Evolutionary conservation across 805 yeast species (phyloP).

Genomic region (Saccharomycopsis sp.): DNA sequence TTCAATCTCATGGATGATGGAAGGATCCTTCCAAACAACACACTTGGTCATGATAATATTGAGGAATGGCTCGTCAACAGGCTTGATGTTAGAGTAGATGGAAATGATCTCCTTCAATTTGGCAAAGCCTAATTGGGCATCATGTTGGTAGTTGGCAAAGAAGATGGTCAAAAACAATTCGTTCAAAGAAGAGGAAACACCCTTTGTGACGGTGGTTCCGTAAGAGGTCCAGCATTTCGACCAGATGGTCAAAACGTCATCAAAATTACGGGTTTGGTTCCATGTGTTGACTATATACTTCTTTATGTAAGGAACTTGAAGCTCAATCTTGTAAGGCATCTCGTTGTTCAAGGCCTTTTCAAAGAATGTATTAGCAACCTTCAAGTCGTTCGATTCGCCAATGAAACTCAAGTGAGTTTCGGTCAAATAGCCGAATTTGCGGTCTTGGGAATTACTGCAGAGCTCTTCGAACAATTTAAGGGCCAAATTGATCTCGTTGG

Average conservation of each 20-base stretch:
- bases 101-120: conserved; percentile 52
- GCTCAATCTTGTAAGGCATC: conserved; percentile 64
- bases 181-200: conserved; percentile 67
- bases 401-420: conserved; percentile 74
- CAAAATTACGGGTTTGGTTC: conserved; percentile 50
- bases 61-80: conserved; percentile 74
- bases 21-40: conserved; percentile 59
- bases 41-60: conserved; percentile 67
- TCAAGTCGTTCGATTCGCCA: conserved; percentile 68
- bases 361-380: conserved; percentile 66
- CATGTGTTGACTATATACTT: conserved; percentile 56
- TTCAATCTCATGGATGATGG: conserved; percentile 57
- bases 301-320: conserved; percentile 69
- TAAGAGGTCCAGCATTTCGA: conserved; percentile 51
- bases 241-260: conserved; percentile 58
- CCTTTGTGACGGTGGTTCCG: conserved; percentile 52
- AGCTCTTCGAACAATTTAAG: conserved; percentile 55
- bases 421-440: conserved; percentile 47
- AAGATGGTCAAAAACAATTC: conserved; percentile 63
- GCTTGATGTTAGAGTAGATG: conserved; percentile 48
- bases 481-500: conserved; percentile 60
- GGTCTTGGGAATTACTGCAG: conserved; percentile 43
- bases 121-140: conserved; percentile 46
- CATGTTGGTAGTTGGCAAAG: conserved; percentile 50
- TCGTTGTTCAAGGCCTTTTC: conserved; percentile 62